Evolutionary conservation across 208 protist genomes (phyloP).

Genomic region (Leishmania lainsoni): DNA sequence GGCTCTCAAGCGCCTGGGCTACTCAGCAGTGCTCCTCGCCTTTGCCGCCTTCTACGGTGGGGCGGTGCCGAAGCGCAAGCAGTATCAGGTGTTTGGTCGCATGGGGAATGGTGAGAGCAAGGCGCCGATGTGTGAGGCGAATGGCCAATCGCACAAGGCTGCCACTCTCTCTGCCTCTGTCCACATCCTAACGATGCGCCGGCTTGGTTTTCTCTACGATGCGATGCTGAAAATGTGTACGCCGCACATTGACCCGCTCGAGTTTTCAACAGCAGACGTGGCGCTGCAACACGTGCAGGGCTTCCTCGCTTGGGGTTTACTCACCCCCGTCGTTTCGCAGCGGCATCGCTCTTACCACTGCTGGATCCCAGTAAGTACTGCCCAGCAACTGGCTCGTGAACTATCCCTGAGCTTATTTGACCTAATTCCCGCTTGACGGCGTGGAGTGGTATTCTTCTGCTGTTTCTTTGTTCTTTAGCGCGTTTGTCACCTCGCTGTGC

Average conservation of each 20-base stretch:
- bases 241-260: conserved; percentile 66
- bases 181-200: conserved; percentile 50
- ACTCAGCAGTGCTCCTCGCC: conserved; percentile 76
- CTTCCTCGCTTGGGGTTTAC: conserved; percentile 76
- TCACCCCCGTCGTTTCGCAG: conserved; percentile 46
- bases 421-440: conserved; percentile 63
- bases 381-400: conserved; percentile 55
- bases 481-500: not conserved
- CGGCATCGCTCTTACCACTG: conserved; percentile 61
- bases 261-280: conserved; percentile 60
- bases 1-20: conserved; percentile 63
- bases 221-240: conserved; percentile 69
- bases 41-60: conserved; percentile 84
- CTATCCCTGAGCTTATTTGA: conserved; percentile 75
- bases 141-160: conserved; percentile 70
- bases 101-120: conserved; percentile 11
- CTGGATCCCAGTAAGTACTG: conserved; percentile 80
- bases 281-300: conserved; percentile 68
- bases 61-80: conserved; percentile 65
- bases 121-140: conserved; percentile 21
- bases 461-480: not conserved
- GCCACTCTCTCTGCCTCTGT: conserved; percentile 66
- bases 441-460: not conserved
- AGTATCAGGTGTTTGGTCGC: conserved; percentile 57
- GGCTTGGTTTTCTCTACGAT: conserved; percentile 67